phyloP scores from a whole-genome alignment of 2,329 filamentous ascomycete genomes.

The Aspergillus proliferans region DNA sequence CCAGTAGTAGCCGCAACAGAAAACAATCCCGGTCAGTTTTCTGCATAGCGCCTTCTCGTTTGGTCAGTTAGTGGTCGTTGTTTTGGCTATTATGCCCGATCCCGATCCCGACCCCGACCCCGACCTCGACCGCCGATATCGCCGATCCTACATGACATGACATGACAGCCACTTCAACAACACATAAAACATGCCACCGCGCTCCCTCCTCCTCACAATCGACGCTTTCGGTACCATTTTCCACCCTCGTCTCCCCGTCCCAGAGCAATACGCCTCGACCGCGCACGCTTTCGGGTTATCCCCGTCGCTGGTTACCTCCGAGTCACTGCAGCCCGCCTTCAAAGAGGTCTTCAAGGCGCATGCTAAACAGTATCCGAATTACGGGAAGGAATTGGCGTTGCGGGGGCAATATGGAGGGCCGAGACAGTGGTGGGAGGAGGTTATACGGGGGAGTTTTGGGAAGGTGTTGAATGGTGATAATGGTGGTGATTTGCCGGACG shows the following conservation, averaged over 20 bases:
- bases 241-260: conserved; percentile 33
- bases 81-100: not conserved
- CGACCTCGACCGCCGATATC: not conserved
- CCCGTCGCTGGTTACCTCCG: conserved; percentile 18
- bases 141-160: not conserved
- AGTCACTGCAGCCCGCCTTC: conserved; percentile 29
- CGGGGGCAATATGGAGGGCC: conserved; percentile 33
- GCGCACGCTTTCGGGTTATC: conserved; percentile 33
- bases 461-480: conserved; percentile 13
- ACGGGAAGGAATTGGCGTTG: conserved; percentile 35
- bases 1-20: too few relatives aligned
- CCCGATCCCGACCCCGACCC: not conserved
- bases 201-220: conserved; percentile 37
- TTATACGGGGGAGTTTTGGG: conserved; percentile 35
- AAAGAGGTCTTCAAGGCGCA: conserved; percentile 30
- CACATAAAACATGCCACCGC: conserved; percentile 2
- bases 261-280: conserved; percentile 34
- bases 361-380: conserved; percentile 33
- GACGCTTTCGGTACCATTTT: conserved; percentile 44
- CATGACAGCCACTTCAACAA: not conserved
- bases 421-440: conserved; percentile 39
- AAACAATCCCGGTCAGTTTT: too few relatives aligned
- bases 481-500: conserved; percentile 16
- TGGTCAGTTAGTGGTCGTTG: too few relatives aligned
- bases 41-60: too few relatives aligned